Evolutionary conservation across 73 alveolate species (phyloP), one percentile per base, ranked within the genome.

Genomic region (Paramecium bursaria): DNA sequence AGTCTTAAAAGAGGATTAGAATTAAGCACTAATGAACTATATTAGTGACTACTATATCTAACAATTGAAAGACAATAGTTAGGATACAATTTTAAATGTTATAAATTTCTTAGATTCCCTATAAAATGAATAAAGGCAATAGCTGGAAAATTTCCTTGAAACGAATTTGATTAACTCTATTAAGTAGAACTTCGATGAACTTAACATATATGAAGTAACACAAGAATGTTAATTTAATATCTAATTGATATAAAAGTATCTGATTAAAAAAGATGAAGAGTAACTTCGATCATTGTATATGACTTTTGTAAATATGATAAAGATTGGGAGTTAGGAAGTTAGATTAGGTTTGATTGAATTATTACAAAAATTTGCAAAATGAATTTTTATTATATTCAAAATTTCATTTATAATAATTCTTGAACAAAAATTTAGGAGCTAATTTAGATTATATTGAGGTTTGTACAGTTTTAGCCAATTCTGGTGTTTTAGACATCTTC

Each of bases 321-420:
- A 67, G 44, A 25, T 42, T 15, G 82, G 21, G 22, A 39, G 23
- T 19, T n/a, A 39, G 21, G 82, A 67, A 14, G 44, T 67, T 17
- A 67, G 82, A 67, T 39, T 39, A n/a, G n/a, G n/a, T n/a, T n/a
- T n/a, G n/a, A n/a, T n/a, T n/a, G n/a, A n/a, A n/a, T n/a, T n/a
- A n/a, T n/a, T n/a, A n/a, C n/a, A n/a, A n/a, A n/a, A n/a, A n/a
- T n/a, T n/a, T n/a, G n/a, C n/a, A n/a, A n/a, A n/a, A n/a, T n/a
- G n/a, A n/a, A n/a, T n/a, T n/a, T n/a, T n/a, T n/a, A n/a, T n/a
- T n/a, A n/a, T n/a, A n/a, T n/a, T n/a, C n/a, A n/a, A n/a, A n/a
- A n/a, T n/a, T n/a, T 61, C 80, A 61, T 61, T 61, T 61, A 61
- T 61, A 61, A 61, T 61, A 61, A 35, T 61, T 61, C 42, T 61